Base-by-base conservation (phyloP, 345 rosid species). In the Syzygium oleosum region DNA sequence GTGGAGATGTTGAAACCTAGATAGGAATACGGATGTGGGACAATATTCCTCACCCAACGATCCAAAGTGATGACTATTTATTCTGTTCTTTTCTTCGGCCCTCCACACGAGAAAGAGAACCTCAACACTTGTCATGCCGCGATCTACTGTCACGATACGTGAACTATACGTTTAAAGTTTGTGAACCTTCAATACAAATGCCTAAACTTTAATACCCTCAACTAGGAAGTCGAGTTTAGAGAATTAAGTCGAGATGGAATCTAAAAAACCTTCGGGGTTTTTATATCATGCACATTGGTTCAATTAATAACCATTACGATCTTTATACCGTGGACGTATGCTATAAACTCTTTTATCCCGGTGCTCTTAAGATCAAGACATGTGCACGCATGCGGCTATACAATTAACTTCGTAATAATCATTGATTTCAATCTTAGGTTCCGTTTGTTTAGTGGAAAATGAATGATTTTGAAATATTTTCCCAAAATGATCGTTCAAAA, bases 381-480 rank as follows among this genome's bases (percentile, higher is more conserved):
- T 58, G 63, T 58, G 65, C 27, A 25, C 12, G 27, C 29, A 58
- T 65, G 0, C 1, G 2, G 41, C 77, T 63, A 15, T 29, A 29
- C 38, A 63, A 63, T 29, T 29, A 7, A 29, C 78, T 2, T 10
- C 0, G 29, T 63, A 63, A 29, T 29, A 29, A 27, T 59, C 29
- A 59, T 59, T 6, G 17, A 16, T 65, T 15, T 65, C 9, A 7
- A 31, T 65, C 6, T 29, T 25, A 58, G 14, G 12, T n/a, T 58
- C 0, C 1, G 4, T 58, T 58, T 25, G 1, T 58, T 11, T 58
- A 6, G 0, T 58, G 27, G 0, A 58, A 58, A 58, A 58, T 1
- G 1, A 58, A 58, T 25, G 1, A 25, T 58, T 25, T 58, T 0
- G 0, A 2, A 58, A 25, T 4, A 0, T 23, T 2, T 23, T 58